A percentile compares a stretch with the other conserved stretches of the same genome.
Conservation (phyloP, 257 asterid genomes). For the Solanum raphanifolium region DNA sequence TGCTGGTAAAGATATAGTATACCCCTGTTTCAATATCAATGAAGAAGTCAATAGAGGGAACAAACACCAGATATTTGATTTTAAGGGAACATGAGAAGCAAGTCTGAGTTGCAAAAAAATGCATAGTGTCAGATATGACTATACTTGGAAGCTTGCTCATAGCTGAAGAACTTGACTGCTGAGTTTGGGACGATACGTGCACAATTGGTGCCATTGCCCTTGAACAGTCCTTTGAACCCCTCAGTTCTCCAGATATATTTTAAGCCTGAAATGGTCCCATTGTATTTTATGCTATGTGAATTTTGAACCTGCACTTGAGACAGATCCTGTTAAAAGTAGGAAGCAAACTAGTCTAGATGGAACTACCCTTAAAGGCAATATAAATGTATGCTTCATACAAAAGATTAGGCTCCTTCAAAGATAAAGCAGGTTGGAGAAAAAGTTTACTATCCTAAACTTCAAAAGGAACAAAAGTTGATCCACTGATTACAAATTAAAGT, state of each 20-base stretch:
- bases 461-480: background rate
- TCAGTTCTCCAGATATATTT: slow-evolving; percentile 75
- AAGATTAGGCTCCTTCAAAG: background rate
- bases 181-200: slow-evolving; percentile 94
- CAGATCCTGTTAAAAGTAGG: slow-evolving; percentile 2
- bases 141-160: slow-evolving; percentile 98
- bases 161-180: slow-evolving; percentile 99
- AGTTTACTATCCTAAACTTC: background rate
- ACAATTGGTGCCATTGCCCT: slow-evolving; percentile 92
- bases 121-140: slow-evolving; percentile 7
- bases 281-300: slow-evolving; percentile 74
- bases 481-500: background rate
- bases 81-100: background rate
- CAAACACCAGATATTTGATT: background rate
- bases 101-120: background rate
- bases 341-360: background rate
- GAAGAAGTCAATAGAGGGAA: slow-evolving; percentile 12
- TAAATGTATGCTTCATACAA: background rate
- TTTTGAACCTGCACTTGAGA: slow-evolving; percentile 65
- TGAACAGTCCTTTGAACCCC: slow-evolving; percentile 71
- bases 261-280: slow-evolving; percentile 81
- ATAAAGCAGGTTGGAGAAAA: background rate
- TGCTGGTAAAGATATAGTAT: slow-evolving; percentile 57
- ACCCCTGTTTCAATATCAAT: slow-evolving; percentile 48
- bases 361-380: background rate